Conservation (phyloP, 257 asterid species). For the Nicotiana tabacum region DNA sequence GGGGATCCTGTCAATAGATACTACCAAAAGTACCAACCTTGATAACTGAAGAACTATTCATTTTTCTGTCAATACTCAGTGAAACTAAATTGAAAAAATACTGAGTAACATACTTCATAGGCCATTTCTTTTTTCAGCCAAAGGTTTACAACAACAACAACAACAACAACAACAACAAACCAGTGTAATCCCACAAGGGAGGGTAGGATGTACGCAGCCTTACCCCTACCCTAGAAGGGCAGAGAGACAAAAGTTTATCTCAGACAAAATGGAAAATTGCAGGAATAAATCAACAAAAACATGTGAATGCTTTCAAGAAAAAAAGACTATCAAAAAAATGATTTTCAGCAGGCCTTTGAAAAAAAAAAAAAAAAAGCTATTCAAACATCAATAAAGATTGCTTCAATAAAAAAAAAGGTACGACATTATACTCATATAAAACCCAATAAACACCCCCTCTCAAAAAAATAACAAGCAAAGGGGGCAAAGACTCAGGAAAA, state of each 20-base stretch:
- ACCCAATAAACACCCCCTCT: background rate
- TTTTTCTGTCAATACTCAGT: background rate
- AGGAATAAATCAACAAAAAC: constrained; percentile 67
- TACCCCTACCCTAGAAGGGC: too few species aligned
- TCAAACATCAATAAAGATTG: background rate
- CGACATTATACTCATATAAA: background rate
- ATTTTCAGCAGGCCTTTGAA: background rate
- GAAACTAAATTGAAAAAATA: background rate
- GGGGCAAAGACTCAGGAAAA: background rate
- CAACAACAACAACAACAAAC: too few species aligned
- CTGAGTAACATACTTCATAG: background rate
- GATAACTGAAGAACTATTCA: background rate
- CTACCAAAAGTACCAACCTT: background rate
- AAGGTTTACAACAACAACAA: background rate
- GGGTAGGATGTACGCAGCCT: too few species aligned
- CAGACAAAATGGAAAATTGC: constrained; percentile 64
- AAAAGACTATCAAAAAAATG: background rate
- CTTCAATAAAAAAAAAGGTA: background rate
- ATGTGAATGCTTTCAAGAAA: constrained; percentile 59
- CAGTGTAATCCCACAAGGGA: too few species aligned
- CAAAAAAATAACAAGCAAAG: background rate
- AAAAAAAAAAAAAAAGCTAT: background rate
- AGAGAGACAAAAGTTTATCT: background rate
- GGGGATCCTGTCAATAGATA: background rate
- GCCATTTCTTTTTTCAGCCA: background rate